Evolutionary conservation across 352 stramenopile genomes (phyloP), one percentile per base, ranked within the genome.

Genomic region (Phytophthora nicotianae): DNA sequence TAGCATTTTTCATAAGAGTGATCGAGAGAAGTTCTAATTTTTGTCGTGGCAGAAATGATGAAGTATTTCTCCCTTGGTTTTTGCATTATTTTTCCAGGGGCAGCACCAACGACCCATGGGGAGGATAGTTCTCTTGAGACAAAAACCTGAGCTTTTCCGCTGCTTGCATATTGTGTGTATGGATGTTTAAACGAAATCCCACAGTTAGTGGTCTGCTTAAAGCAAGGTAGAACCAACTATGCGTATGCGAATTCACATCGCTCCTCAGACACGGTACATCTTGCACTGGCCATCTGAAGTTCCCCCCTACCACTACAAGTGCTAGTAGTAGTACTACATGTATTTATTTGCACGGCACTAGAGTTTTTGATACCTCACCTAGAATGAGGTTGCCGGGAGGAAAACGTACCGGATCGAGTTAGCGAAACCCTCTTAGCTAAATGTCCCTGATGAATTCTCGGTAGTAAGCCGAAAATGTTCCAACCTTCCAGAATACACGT

Each of bases 401-500:
- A 76, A 24, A 72, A 65, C 1, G 58, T 77, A 17, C 68, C 79
- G 0, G 63, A 79, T 27, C 68, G 73, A n/a, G 73, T 50, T n/a
- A 88, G 42, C 0, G 72, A 74, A 9, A 54, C 40, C 20, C 47
- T 79, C 27, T 65, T 65, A 0, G 21, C 58, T 3, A 62, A 43
- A 24, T 74, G 59, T 5, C 51, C 45, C 40, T 74, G 66, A 10
- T 69, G 58, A 32, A 83, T 68, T 16, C 74, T 79, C 1, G 83
- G 81, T 23, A 92, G 19, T 2, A 91, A 62, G 33, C 70, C 81
- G 58, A 90, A 86, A 13, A 89, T 13, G 46, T 91, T 88, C 73
- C 77, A 89, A 0, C 81, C 81, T 40, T 92, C 83, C 3, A 91
- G 38, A 8, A 79, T 53, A 17, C 83, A 78, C 3, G 74, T 77